Evolutionary conservation across 805 yeast species (phyloP), one percentile per base, ranked within the genome.

Genomic region (Saccharomycopsis sp.): DNA sequence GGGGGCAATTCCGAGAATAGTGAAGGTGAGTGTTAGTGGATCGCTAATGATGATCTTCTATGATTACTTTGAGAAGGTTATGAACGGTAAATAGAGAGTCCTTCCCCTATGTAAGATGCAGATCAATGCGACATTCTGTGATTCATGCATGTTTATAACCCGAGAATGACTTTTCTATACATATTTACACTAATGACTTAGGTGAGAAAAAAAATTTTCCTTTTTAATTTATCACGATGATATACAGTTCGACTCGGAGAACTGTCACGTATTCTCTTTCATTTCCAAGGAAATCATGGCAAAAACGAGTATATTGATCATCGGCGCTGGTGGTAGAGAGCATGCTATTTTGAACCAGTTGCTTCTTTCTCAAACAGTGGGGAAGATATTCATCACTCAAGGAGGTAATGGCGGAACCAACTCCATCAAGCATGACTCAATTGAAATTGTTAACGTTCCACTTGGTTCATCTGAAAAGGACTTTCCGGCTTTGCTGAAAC

Each of bases 251-350:
- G n/a, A n/a, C n/a, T n/a, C n/a, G n/a, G n/a, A n/a, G n/a, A n/a
- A n/a, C n/a, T n/a, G n/a, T n/a, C n/a, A n/a, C n/a, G n/a, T n/a
- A n/a, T n/a, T n/a, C n/a, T n/a, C n/a, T n/a, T n/a, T n/a, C n/a
- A n/a, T n/a, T n/a, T n/a, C n/a, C n/a, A n/a, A n/a, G n/a, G n/a
- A n/a, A n/a, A n/a, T n/a, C n/a, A n/a, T n/a, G n/a, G n/a, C n/a
- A n/a, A n/a, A 25, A 2, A 60, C 72, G 58, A 85, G 82, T 59
- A 63, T 92, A 51, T 76, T 92, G 48, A 79, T 92, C 50, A 73
- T 92, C 52, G 99, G 99, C 55, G 86, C 83, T 64, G 99, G 99
- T 59, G 99, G 98, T 52, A 87, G 99, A 69, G 99, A 92, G 64
- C 96, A 92, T 60, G 97, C 97, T 40, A 71, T 92, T 47, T 83